Evolutionary conservation across 257 asterid species (phyloP), one percentile per base, ranked within the genome.

Genomic region (Scutellaria minor): DNA sequence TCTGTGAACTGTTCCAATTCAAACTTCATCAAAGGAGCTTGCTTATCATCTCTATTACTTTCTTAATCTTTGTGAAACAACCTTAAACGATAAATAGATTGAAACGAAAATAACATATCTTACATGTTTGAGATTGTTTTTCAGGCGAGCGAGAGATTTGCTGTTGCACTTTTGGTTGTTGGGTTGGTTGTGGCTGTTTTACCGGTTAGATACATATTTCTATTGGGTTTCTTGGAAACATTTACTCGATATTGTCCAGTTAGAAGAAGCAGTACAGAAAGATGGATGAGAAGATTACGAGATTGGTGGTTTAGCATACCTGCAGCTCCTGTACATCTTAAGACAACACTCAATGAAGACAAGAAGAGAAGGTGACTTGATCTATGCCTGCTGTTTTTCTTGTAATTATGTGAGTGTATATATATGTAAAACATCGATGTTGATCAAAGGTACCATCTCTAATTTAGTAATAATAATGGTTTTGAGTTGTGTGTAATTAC

Each of bases 241-340:
- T 94, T 84, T 70, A 94, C 96, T 1, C 71, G 93, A 78, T 83
- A 85, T 68, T 89, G 96, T 15, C 96, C 98, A 6, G n/a, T 75
- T 7, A 72, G 98, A 71, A 88, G 80, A 78, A 77, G 87, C 44
- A 82, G 79, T 87, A 91, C 97, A 0, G 98, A 94, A 62, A 86
- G 88, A 82, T 91, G 96, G 90, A 70, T 73, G 64, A 85, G 98
- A 68, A 86, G 98, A 79, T 78, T 88, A 41, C 77, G 95, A 60
- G 97, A 91, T 61, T 91, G 98, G 98, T 94, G 98, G 98, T 88
- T 87, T 73, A 94, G 98, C 83, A 83, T 94, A 73, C 98, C 98
- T 1, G 96, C 98, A 1, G 97, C 98, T 12, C 96, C 96, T 4
- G 97, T 91, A 37, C 31, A 77, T 75, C 88, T 91, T 57, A 31